phyloP scores from a whole-genome alignment of 495 filamentous ascomycete species.

The Tuber melanosporum region DNA sequence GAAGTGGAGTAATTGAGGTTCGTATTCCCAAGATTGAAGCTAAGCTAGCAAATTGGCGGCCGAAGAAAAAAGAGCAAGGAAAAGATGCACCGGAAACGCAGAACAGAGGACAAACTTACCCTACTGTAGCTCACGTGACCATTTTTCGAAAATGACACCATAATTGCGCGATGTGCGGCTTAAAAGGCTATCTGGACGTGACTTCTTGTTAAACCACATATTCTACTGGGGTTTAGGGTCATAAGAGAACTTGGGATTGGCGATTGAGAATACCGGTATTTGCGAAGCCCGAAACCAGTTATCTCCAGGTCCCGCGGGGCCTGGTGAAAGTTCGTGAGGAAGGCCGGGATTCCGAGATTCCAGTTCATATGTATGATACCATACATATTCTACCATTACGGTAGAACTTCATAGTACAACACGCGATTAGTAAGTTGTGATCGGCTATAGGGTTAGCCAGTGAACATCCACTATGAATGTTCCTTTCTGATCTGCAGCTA shows the following conservation, averaged over 20 bases:
- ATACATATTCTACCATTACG: background rate
- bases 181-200: slow-evolving; percentile 2
- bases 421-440: background rate
- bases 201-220: background rate
- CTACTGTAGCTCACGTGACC: background rate
- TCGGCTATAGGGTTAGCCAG: too few species aligned
- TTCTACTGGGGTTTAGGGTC: background rate
- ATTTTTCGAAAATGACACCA: background rate
- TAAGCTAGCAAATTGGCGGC: background rate
- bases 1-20: background rate
- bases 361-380: background rate
- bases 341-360: background rate
- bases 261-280: background rate
- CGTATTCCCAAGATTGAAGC: background rate
- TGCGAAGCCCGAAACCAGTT: background rate
- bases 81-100: background rate
- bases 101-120: background rate
- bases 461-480: too few species aligned
- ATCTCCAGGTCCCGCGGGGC: background rate
- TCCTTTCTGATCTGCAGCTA: too few species aligned
- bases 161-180: slow-evolving; percentile 2
- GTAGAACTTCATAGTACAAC: background rate
- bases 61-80: background rate
- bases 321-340: background rate
- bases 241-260: background rate